These are phyloP conservation scores for Ascocoryne sarcoides DNA, from an alignment of 2,329 filamentous ascomycete genomes.

Conservation along the genomic window DNA sequence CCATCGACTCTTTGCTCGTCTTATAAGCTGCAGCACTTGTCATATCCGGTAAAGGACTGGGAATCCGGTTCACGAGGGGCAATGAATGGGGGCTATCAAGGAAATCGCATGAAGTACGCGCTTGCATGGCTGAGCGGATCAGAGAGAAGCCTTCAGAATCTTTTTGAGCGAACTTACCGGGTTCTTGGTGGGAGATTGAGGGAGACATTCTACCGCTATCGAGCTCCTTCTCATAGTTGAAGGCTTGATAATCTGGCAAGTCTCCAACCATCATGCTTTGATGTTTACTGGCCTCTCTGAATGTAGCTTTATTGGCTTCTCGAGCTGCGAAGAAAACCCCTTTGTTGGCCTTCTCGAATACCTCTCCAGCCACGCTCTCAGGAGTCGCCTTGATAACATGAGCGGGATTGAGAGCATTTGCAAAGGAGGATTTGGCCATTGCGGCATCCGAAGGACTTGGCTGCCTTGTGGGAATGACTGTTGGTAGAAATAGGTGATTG, in stretches of 20 bases:
- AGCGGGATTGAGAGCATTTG: no score
- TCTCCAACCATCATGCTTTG: no score
- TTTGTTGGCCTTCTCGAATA: conserved; percentile 25
- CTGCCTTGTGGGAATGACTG: conserved; percentile 12
- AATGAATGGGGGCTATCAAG: conserved; percentile 9
- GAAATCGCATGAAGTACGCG: conserved; percentile 8
- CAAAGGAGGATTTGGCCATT: conserved; percentile 28
- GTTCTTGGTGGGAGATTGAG: no score
- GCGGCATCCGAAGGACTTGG: conserved; percentile 33
- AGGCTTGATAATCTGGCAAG: no score
- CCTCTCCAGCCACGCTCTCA: no score
- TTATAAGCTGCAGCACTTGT: conserved; percentile 23
- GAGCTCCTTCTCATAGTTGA: no score
- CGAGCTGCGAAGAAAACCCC: conserved; percentile 26
- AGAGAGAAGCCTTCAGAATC: no score
- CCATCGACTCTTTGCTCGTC: conserved; percentile 15
- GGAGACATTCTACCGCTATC: no score
- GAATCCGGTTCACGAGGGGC: conserved; percentile 2
- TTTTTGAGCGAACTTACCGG: no score
- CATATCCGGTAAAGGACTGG: conserved; percentile 23
- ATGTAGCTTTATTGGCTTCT: conserved; percentile 23
- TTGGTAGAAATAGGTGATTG: neutral
- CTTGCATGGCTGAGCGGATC: conserved; percentile 6
- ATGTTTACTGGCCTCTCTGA: no score
- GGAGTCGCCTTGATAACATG: no score